Base-by-base conservation (phyloP, 805 yeast species). In the Candida mattraensis region DNA sequence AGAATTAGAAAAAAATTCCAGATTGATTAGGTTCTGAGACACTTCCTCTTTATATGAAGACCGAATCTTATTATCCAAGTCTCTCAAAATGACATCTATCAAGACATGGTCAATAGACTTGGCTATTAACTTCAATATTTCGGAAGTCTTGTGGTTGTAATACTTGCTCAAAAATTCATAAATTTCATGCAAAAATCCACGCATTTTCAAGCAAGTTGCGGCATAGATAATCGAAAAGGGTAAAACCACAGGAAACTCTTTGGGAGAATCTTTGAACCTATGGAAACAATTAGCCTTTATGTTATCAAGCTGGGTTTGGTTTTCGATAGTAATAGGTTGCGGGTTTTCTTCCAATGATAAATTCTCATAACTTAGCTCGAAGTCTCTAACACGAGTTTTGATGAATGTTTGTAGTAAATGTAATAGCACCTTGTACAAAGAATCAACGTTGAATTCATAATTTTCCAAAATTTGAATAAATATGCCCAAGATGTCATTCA, bases 151-250 rank as follows among this genome's bases (percentile, higher is more conserved):
- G 45, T 80, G 80, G 44, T 73, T 74, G 51, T 80, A 82, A 46
- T 79, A 80, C 40, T 71, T 78, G 32, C 75, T 76, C 25, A 84
- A 61, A 51, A 89, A 93, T 13, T 67, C 63, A n/a, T 76, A 67
- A 33, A 85, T 71, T 40, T 78, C 78, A 18, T 74, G 70, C 14
- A 89, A 71, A 24, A 84, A 77, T 12, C 78, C 72, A 36, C 87
- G 71, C 13, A 86, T 60, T 23, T 85, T 80, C 16, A 87, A 76
- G 60, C 97, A 91, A 20, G 87, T 78, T 63, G 87, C 83, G 17
- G 95, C 89, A 52, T 87, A 89, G 41, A 87, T 78, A 38, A 85
- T 83, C 34, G 96, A 86, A 54, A 91, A 93, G 11, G 98, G 97
- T 35, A 91, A 63, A 0, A 82, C 76, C 42, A 78, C 69, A 2